Conservation (phyloP, 1,284 basidiomycete genomes). For the Prillingera fragicola region DNA sequence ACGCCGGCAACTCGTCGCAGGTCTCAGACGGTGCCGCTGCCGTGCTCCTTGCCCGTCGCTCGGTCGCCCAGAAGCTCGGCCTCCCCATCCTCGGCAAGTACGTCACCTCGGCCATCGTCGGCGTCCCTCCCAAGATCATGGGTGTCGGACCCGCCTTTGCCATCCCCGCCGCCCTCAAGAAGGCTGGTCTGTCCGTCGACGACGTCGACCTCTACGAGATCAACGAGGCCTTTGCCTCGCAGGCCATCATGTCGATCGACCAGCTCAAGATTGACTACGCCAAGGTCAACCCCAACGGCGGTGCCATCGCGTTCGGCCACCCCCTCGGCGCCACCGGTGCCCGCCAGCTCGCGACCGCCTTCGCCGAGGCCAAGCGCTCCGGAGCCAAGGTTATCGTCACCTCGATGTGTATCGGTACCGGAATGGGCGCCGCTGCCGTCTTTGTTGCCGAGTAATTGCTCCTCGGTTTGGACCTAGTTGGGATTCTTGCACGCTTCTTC, state of each 20-base stretch:
- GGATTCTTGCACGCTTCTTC: too few species aligned
- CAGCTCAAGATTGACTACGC: constrained; percentile 65
- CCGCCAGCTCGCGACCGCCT: constrained; percentile 77
- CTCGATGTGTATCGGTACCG: constrained; percentile 91
- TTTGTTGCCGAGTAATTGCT: constrained; percentile 45
- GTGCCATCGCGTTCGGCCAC: constrained; percentile 75
- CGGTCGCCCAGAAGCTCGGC: constrained; percentile 81
- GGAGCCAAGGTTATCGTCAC: constrained; percentile 81
- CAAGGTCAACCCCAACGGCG: constrained; percentile 85
- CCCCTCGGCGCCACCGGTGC: constrained; percentile 73
- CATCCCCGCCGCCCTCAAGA: constrained; percentile 74
- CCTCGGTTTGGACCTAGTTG: too few species aligned
- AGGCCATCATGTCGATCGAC: constrained; percentile 74
- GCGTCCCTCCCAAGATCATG: constrained; percentile 82
- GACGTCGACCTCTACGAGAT: constrained; percentile 88
- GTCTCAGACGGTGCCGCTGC: constrained; percentile 97
- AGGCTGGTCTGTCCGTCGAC: constrained; percentile 63
- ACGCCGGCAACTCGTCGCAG: constrained; percentile 88
- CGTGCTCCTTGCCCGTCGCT: constrained; percentile 80
- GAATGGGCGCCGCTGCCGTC: constrained; percentile 62
- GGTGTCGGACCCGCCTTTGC: constrained; percentile 85
- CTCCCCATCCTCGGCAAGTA: constrained; percentile 92
- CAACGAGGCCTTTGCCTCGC: constrained; percentile 89
- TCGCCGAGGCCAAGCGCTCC: constrained; percentile 71
- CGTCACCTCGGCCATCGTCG: constrained; percentile 68